Conservation (phyloP, 768 basidiomycete genomes). For the Lentinula lateritia region DNA sequence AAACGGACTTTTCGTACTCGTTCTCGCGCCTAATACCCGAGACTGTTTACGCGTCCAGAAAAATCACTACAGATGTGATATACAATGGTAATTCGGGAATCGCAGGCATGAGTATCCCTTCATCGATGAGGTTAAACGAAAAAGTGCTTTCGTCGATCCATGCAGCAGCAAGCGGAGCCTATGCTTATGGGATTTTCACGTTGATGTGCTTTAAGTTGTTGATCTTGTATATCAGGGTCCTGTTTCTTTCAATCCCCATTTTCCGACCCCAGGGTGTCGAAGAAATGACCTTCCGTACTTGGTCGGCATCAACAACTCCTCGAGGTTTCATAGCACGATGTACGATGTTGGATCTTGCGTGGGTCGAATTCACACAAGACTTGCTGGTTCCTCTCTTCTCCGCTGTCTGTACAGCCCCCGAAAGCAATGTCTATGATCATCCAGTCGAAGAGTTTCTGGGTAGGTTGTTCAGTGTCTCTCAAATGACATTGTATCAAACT, state of each 20-base stretch:
- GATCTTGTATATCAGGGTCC: conserved; percentile 41
- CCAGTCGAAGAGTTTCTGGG: conserved; percentile 65
- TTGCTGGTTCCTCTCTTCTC: conserved; percentile 65
- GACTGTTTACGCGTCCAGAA: conserved; percentile 12
- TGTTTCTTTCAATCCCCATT: conserved; percentile 38
- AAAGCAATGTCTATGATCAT: conserved; percentile 46
- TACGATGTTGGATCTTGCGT: conserved; percentile 43
- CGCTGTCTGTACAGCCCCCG: conserved; percentile 64
- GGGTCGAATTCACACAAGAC: conserved; percentile 46
- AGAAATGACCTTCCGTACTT: conserved; percentile 42
- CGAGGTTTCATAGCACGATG: conserved; percentile 30
- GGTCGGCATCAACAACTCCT: conserved; percentile 40
- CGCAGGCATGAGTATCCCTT: conserved; percentile 48
- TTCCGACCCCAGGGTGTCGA: conserved; percentile 22
- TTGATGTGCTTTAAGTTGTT: conserved; percentile 36
- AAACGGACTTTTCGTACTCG: conserved; percentile 63
- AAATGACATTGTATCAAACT: not conserved
- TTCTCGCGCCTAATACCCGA: conserved; percentile 46
- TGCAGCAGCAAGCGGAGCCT: conserved; percentile 15
- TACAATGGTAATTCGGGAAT: conserved; percentile 61
- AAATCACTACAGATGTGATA: conserved; percentile 46
- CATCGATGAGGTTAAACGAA: conserved; percentile 18
- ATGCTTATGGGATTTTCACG: conserved; percentile 32
- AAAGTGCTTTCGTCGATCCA: conserved; percentile 14
- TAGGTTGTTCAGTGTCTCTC: conserved; percentile 20